Evolutionary conservation across 345 rosid genomes (phyloP).

Genomic region (Populus euphratica): DNA sequence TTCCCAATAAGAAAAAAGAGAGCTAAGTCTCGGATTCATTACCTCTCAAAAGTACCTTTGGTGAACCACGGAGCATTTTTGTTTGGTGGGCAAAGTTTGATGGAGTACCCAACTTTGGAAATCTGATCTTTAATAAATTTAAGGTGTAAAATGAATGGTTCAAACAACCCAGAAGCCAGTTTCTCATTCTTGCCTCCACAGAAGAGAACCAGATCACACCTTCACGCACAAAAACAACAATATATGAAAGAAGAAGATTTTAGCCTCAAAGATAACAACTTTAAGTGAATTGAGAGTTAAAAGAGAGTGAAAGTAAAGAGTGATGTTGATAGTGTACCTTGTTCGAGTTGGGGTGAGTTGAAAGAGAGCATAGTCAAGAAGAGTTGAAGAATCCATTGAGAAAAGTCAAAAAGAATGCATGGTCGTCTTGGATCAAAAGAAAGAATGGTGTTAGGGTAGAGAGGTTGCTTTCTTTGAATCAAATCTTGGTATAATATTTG

Average conservation of each 20-base stretch:
- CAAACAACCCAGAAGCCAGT: constrained; percentile 76
- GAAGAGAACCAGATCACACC: constrained; percentile 77
- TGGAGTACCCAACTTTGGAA: constrained; percentile 82
- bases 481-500: background rate
- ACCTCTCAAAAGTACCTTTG: constrained; percentile 82
- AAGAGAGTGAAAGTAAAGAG: background rate
- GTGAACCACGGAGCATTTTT: constrained; percentile 67
- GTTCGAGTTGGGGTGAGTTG: constrained; percentile 94
- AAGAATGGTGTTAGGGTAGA: background rate
- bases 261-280: background rate
- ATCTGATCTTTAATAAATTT: constrained; percentile 72
- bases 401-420: constrained; percentile 6
- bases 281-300: background rate
- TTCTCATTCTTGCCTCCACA: constrained; percentile 65
- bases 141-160: constrained; percentile 74
- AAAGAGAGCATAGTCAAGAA: constrained; percentile 70
- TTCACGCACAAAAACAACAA: constrained; percentile 19
- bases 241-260: background rate
- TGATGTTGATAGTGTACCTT: constrained; percentile 34
- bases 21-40: constrained; percentile 1
- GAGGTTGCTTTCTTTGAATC: background rate
- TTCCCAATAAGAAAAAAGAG: background rate
- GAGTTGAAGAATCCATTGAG: constrained; percentile 51
- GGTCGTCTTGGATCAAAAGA: background rate
- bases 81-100: constrained; percentile 60